Evolutionary conservation across 148 eudicot species (phyloP).

Genomic region (Persicaria tinctoria): DNA sequence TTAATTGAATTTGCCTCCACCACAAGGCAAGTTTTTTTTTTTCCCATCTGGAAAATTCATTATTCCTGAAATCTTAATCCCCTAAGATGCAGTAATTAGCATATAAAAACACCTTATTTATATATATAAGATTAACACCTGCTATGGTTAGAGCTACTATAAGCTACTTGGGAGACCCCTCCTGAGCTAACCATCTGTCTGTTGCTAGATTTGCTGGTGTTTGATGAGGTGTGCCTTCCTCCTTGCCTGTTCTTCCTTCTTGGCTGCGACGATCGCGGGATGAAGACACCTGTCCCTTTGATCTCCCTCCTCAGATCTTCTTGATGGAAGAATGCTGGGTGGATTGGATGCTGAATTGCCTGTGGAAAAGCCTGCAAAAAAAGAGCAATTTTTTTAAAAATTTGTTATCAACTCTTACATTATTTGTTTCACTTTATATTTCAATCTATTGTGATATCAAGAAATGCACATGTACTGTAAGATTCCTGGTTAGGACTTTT

Average conservation of each 20-base stretch:
- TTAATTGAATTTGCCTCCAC: constrained; percentile 2
- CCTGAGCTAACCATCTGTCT: constrained; percentile 13
- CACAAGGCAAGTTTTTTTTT: neutral
- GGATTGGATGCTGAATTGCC: constrained; percentile 8
- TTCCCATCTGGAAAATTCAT: neutral
- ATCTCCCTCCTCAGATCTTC: constrained; percentile 28
- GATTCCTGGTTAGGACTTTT: neutral
- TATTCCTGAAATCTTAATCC: constrained; percentile 8
- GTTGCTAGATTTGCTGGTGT: constrained; percentile 13
- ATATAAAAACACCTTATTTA: neutral
- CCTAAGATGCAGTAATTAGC: neutral
- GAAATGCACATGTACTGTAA: neutral
- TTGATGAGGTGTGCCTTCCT: constrained; percentile 5
- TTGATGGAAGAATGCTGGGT: constrained; percentile 14
- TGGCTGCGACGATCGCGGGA: constrained; percentile 31
- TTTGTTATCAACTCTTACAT: too few relatives aligned
- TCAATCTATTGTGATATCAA: too few relatives aligned
- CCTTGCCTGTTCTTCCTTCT: constrained; percentile 41
- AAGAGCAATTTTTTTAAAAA: too few relatives aligned
- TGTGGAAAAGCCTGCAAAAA: constrained; percentile 12
- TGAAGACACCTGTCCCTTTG: constrained; percentile 63
- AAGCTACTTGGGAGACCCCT: constrained; percentile 4
- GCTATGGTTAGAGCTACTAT: neutral
- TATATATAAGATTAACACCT: constrained; percentile 4
- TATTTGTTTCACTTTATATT: too few relatives aligned